These are phyloP conservation scores for Phytophthora europaea DNA, from an alignment of 352 stramenopile genomes.

Conservation along the genomic window DNA sequence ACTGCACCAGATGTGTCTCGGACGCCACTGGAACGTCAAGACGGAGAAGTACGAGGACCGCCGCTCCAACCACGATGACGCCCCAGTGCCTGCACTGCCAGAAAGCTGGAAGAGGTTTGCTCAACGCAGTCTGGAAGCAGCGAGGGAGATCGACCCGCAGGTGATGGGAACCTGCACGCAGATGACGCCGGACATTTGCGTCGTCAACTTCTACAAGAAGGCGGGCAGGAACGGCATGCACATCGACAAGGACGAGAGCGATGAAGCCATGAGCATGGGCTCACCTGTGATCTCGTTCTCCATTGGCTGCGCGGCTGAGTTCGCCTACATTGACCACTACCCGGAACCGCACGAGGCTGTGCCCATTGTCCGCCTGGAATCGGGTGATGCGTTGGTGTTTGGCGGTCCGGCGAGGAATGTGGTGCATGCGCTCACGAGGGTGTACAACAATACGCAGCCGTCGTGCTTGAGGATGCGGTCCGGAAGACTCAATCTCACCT, in stretches of 20 bases:
- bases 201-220: conserved; percentile 86
- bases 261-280: conserved; percentile 63
- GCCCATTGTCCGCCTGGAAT: conserved; percentile 70
- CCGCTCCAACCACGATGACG: conserved; percentile 68
- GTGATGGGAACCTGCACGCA: conserved; percentile 59
- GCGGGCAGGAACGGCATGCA: conserved; percentile 79
- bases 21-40: conserved; percentile 77
- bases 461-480: conserved; percentile 66
- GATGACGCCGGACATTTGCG: conserved; percentile 71
- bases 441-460: conserved; percentile 67
- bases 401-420: conserved; percentile 65
- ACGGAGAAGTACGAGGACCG: conserved; percentile 72
- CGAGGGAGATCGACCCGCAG: conserved; percentile 42
- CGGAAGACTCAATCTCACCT: conserved; percentile 77
- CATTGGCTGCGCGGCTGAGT: conserved; percentile 70
- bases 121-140: conserved; percentile 47
- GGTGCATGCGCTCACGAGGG: conserved; percentile 72
- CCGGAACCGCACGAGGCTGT: conserved; percentile 58
- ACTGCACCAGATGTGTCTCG: conserved; percentile 81
- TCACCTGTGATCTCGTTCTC: conserved; percentile 82
- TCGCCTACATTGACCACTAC: conserved; percentile 78
- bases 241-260: conserved; percentile 79
- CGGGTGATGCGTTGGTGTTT: conserved; percentile 80
- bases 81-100: conserved; percentile 44
- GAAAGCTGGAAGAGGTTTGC: conserved; percentile 46